phyloP scores from a whole-genome alignment of 768 basidiomycete species.

The Tulasnella sp. region DNA sequence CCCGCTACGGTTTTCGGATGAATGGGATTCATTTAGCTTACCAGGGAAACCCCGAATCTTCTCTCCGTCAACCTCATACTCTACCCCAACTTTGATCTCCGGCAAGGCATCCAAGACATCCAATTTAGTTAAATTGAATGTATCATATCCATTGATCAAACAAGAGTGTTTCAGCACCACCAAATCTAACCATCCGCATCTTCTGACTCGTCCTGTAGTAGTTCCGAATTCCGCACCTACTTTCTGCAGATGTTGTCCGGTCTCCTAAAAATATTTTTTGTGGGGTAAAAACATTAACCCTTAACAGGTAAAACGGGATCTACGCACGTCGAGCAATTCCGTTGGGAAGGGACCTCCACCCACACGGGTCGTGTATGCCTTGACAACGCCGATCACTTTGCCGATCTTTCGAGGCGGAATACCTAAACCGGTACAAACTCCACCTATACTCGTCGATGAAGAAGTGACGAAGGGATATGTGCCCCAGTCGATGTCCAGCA shows the following conservation, averaged over 20 bases:
- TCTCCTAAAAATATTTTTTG: conserved; percentile 34
- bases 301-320: neutral
- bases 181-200: conserved; percentile 96
- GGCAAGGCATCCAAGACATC: conserved; percentile 75
- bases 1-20: neutral
- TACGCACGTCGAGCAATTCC: conserved; percentile 75
- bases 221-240: conserved; percentile 85
- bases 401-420: conserved; percentile 83
- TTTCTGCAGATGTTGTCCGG: conserved; percentile 82
- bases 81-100: conserved; percentile 79
- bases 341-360: conserved; percentile 98
- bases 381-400: conserved; percentile 83
- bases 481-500: conserved; percentile 97
- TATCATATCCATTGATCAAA: conserved; percentile 91
- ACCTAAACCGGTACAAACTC: conserved; percentile 95
- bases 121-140: conserved; percentile 88
- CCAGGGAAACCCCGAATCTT: conserved; percentile 80
- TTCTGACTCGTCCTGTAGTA: conserved; percentile 82
- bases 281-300: neutral
- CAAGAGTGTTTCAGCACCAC: conserved; percentile 88
- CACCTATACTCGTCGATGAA: conserved; percentile 84
- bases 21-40: too few species aligned
- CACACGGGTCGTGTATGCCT: conserved; percentile 96
- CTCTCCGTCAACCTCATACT: conserved; percentile 65
- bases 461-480: conserved; percentile 98